These are phyloP conservation scores for Tetracentron sinense DNA, from an alignment of 164 flowering plant genomes.

Conservation along the genomic window DNA sequence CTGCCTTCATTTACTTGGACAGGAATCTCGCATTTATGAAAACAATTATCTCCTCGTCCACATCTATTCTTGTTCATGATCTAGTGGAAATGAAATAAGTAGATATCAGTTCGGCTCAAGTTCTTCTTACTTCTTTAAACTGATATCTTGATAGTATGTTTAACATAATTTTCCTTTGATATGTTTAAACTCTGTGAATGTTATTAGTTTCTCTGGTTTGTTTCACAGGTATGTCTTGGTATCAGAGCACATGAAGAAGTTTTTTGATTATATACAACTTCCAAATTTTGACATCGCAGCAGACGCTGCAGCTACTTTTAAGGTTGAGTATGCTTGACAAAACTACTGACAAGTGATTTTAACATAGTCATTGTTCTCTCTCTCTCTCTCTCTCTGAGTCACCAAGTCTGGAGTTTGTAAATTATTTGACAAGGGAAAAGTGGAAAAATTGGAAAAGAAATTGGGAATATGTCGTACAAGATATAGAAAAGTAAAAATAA, in stretches of 20 bases:
- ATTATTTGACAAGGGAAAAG: no score
- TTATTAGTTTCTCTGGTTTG: conserved; percentile 6
- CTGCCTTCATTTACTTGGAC: no score
- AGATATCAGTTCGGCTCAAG: not conserved
- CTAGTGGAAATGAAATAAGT: not conserved
- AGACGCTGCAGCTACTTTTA: conserved; percentile 84
- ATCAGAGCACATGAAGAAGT: conserved; percentile 66
- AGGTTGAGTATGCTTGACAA: conserved; percentile 34
- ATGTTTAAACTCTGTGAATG: not conserved
- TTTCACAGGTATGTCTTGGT: conserved; percentile 73
- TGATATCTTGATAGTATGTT: no score
- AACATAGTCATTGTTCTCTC: not conserved
- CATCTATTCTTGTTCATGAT: no score
- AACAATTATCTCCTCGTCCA: no score
- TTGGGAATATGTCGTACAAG: no score
- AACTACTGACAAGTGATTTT: not conserved
- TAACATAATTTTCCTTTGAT: conserved; percentile 15
- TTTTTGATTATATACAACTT: conserved; percentile 65
- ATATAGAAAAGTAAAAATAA: no score
- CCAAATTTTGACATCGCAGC: conserved; percentile 83
- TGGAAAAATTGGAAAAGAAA: no score
- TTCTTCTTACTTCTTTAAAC: no score
- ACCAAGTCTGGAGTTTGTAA: no score
- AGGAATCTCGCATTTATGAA: no score
- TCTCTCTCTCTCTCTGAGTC: not conserved